phyloP scores from a whole-genome alignment of 2,329 filamentous ascomycete species.

The Cercospora canescens region DNA sequence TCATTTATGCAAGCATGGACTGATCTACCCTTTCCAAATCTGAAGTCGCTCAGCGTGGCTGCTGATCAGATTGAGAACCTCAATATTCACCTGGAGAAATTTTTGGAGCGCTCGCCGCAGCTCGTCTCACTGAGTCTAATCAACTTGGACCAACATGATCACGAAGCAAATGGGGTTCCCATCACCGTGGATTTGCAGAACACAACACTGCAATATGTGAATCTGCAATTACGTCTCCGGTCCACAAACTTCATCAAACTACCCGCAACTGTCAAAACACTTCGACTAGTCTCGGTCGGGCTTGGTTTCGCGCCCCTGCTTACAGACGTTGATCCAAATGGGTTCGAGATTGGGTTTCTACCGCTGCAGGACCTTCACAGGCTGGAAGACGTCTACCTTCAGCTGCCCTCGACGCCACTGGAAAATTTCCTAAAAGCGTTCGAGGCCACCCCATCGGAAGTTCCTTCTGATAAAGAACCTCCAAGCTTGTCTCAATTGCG shows the following conservation, averaged over 20 bases:
- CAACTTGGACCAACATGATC: background rate
- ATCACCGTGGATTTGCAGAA: conserved; percentile 12
- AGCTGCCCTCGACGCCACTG: background rate
- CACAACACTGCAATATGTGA: conserved; percentile 1
- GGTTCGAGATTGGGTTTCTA: background rate
- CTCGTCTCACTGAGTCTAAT: conserved; percentile 6
- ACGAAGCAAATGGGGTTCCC: background rate
- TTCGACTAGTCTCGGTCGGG: background rate
- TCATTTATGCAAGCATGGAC: background rate
- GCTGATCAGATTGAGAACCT: background rate
- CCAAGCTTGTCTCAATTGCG: background rate
- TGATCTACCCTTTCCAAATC: background rate
- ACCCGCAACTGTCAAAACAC: conserved; percentile 4
- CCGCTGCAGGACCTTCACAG: background rate
- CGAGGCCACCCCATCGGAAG: background rate
- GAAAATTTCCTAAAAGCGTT: background rate
- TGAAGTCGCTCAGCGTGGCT: conserved; percentile 7
- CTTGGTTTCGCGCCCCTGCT: background rate
- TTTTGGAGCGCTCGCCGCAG: background rate
- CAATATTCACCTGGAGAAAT: background rate
- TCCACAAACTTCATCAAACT: background rate
- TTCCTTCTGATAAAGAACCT: background rate
- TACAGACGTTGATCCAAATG: background rate
- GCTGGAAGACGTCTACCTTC: background rate
- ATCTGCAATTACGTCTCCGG: conserved; percentile 4